Base-by-base conservation (phyloP, 148 eudicot genomes). In the Rhododendron molle region DNA sequence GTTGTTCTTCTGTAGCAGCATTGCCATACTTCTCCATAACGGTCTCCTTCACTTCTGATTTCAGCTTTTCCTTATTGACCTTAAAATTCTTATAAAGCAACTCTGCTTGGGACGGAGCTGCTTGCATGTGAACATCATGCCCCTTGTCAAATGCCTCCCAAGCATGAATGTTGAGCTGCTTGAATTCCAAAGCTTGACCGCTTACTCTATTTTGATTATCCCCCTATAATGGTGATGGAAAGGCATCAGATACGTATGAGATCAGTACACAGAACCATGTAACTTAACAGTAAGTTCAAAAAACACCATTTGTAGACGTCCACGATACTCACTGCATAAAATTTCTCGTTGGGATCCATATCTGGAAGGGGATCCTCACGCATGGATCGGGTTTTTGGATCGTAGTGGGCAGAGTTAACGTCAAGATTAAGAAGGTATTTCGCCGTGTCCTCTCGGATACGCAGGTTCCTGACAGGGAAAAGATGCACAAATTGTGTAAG, bases 301-400 rank as follows among this genome's bases (percentile, higher is more conserved):
- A 44, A 49, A 3, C 78, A 10, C 71, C 47, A 62, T 80, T 18
- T 47, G 7, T 21, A 77, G 28, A 77, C 28, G 1, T 50, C 0
- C 9, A 26, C 58, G 78, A 54, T 38, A 91, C 96, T 92, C 88
- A 94, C 97, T 56, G 88, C 91, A 86, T 93, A 95, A 71, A 93
- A 96, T 89, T 96, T 94, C 88, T 94, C 95, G 82, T 93, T 93
- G 67, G 96, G 94, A 93, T 96, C 96, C 92, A 92, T 93, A 86
- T 96, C 98, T 56, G 98, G 98, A 56, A 96, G 95, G 91, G 98
- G 98, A 88, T 96, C 98, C 87, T 96, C 98, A 89, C 98, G 97
- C 98, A 96, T 96, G 73, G 98, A 93, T 36, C 98, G 96, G 15
- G 98, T 93, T 87, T 96, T 96, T 38, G 98, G 98, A 86, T 94